These are phyloP conservation scores for Neolentinus lepideus DNA, from an alignment of 1,284 basidiomycete genomes.

Conservation along the genomic window DNA sequence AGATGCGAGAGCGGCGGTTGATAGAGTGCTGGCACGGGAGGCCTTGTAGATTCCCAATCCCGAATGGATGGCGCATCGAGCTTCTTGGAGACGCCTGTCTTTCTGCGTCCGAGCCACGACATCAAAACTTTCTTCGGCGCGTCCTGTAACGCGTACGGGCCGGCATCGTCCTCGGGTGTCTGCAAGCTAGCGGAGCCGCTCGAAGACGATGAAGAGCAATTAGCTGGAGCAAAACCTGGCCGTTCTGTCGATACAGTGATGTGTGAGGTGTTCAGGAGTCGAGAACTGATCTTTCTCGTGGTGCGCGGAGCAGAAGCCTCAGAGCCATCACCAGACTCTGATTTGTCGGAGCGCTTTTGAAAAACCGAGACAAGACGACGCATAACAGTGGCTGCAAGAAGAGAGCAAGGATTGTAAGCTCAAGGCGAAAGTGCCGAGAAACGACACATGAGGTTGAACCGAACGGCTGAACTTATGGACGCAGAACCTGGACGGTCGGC, in stretches of 20 bases:
- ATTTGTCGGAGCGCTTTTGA: constrained; percentile 44
- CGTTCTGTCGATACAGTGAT: constrained; percentile 6
- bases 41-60: constrained; percentile 8
- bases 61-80: constrained; percentile 15
- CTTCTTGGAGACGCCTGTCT: constrained; percentile 16
- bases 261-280: constrained; percentile 19
- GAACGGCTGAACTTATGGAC: constrained; percentile 1
- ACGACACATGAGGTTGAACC: not conserved
- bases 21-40: constrained; percentile 13
- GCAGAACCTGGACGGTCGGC: not conserved
- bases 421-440: not conserved
- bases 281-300: constrained; percentile 5
- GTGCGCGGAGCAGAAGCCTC: constrained; percentile 11
- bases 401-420: constrained; percentile 3
- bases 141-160: constrained; percentile 23
- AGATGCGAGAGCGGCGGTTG: constrained; percentile 9
- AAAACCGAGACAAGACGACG: constrained; percentile 51
- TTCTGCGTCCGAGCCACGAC: constrained; percentile 40
- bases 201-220: constrained; percentile 52
- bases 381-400: constrained; percentile 26
- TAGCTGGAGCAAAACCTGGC: not conserved
- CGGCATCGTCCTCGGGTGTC: constrained; percentile 54
- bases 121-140: constrained; percentile 37
- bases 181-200: constrained; percentile 50
- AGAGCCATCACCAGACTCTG: constrained; percentile 14